phyloP scores from a whole-genome alignment of 1,284 basidiomycete species.

The Naganishia sp. region DNA sequence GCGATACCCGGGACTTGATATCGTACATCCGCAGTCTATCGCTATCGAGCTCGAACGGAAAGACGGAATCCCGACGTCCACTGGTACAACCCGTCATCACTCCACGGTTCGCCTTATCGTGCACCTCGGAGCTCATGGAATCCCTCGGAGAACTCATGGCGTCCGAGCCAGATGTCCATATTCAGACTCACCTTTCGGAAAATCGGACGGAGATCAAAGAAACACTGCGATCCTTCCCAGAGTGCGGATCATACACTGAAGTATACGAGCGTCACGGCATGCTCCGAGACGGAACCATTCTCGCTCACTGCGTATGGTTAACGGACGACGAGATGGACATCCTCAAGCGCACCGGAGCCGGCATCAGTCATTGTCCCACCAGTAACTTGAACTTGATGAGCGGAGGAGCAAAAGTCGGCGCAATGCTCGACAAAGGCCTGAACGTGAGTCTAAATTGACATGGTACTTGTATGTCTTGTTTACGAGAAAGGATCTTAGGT shows the following conservation, averaged over 20 bases:
- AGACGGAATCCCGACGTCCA: constrained; percentile 35
- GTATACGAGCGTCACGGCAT: constrained; percentile 82
- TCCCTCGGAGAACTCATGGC: constrained; percentile 63
- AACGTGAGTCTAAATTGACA: constrained; percentile 62
- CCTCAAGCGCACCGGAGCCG: constrained; percentile 67
- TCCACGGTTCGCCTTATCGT: constrained; percentile 93
- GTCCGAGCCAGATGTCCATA: constrained; percentile 61
- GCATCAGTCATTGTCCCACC: constrained; percentile 88
- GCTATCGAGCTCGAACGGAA: constrained; percentile 16
- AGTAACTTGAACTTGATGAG: constrained; percentile 88
- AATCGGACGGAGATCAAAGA: constrained; percentile 73
- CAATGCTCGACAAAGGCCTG: constrained; percentile 77
- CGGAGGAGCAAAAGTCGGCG: constrained; percentile 75
- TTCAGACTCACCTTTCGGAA: constrained; percentile 94
- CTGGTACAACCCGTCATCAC: constrained; percentile 89
- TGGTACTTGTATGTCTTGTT: constrained; percentile 14
- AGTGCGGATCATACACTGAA: constrained; percentile 64
- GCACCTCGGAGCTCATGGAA: constrained; percentile 70
- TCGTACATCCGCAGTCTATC: constrained; percentile 53
- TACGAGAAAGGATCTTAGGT: constrained; percentile 58
- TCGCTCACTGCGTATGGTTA: constrained; percentile 81
- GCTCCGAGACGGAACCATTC: constrained; percentile 74
- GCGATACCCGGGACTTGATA: constrained; percentile 67
- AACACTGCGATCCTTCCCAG: constrained; percentile 68
- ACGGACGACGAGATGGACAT: constrained; percentile 69